Conservation (phyloP, 2,329 filamentous ascomycete species). For the Fusarium compactum region DNA sequence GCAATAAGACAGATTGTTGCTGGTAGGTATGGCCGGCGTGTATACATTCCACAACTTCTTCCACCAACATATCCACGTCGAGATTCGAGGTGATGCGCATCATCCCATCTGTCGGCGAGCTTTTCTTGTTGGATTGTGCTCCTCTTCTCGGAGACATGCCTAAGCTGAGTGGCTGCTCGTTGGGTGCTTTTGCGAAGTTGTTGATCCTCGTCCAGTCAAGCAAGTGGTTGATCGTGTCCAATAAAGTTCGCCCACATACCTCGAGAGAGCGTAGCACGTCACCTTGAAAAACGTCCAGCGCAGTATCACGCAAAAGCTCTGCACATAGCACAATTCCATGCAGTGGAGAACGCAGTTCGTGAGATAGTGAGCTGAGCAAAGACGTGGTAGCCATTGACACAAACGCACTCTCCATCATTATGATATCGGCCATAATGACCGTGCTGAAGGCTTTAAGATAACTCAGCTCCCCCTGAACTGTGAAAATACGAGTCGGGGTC, state of each 20-base stretch:
- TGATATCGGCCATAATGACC: constrained; percentile 68
- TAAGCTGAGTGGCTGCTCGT: not conserved
- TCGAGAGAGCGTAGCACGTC: constrained; percentile 63
- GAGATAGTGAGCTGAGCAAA: constrained; percentile 70
- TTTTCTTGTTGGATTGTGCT: not conserved
- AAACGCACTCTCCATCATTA: constrained; percentile 54
- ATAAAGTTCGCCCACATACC: constrained; percentile 62
- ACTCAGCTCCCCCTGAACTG: constrained; percentile 61
- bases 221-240: constrained; percentile 67
- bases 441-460: constrained; percentile 65
- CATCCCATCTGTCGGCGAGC: constrained; percentile 25
- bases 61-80: constrained; percentile 55
- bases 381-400: constrained; percentile 65
- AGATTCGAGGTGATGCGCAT: constrained; percentile 30
- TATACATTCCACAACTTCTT: constrained; percentile 62
- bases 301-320: constrained; percentile 65
- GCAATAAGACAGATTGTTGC: constrained; percentile 36
- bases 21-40: constrained; percentile 53
- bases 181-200: constrained; percentile 45
- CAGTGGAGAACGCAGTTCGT: constrained; percentile 71
- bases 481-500: constrained; percentile 58
- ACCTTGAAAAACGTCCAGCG: constrained; percentile 60
- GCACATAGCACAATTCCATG: constrained; percentile 69
- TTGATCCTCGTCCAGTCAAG: constrained; percentile 68
- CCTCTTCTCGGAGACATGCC: not conserved